Evolutionary conservation across 2,329 filamentous ascomycete genomes (phyloP).

Genomic region (Aspergillus sp.): DNA sequence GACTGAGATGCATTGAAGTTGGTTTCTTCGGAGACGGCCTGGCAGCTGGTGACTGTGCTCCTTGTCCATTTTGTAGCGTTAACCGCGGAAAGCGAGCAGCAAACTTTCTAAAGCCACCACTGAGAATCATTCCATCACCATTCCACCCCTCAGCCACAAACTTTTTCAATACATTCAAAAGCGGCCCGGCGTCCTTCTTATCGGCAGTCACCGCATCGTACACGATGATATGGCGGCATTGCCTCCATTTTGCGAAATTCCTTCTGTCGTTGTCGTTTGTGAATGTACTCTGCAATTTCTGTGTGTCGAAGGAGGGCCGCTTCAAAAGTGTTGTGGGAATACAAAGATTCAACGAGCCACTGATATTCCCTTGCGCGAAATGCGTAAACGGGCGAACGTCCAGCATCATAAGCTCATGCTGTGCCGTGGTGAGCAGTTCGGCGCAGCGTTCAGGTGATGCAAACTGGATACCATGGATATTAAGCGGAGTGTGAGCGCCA

Average conservation of each 20-base stretch:
- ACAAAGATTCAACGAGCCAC: conserved; percentile 80
- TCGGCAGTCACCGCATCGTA: conserved; percentile 74
- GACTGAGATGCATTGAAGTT: conserved; percentile 44
- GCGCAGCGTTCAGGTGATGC: conserved; percentile 49
- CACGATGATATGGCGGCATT: conserved; percentile 68
- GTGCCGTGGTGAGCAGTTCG: conserved; percentile 46
- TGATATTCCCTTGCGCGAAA: conserved; percentile 65
- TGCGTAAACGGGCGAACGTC: conserved; percentile 83
- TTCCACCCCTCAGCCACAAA: conserved; percentile 76
- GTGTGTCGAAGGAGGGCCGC: conserved; percentile 77
- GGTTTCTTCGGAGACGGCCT: conserved; percentile 35
- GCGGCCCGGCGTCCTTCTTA: conserved; percentile 69
- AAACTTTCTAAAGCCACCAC: conserved; percentile 74
- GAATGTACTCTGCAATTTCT: conserved; percentile 82
- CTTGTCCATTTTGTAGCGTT: conserved; percentile 15
- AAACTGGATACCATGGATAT: conserved; percentile 43
- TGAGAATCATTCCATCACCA: conserved; percentile 65
- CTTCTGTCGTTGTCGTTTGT: conserved; percentile 60
- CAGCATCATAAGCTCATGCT: conserved; percentile 59
- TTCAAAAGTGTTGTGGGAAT: conserved; percentile 93
- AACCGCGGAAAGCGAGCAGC: conserved; percentile 54
- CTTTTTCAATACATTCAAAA: conserved; percentile 85
- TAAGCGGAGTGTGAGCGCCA: conserved; percentile 5
- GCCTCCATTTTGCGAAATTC: conserved; percentile 68
- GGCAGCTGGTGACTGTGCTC: conserved; percentile 19